Evolutionary conservation across 257 asterid genomes (phyloP).

Genomic region (Anisodus tanguticus): DNA sequence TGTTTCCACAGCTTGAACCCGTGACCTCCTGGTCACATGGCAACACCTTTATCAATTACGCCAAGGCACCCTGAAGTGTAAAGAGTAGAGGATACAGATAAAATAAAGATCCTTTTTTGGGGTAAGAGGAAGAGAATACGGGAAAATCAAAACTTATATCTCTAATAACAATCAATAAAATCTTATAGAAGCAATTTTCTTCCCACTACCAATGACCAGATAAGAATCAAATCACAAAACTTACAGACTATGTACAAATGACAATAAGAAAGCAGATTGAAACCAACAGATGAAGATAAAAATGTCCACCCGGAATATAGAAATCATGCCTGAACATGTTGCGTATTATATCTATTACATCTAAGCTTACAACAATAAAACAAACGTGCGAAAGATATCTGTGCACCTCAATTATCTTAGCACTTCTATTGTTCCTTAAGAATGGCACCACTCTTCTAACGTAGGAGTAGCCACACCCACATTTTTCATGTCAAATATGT

Average conservation of each 20-base stretch:
- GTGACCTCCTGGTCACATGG: no score
- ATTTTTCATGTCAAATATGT: slow-evolving; percentile 67
- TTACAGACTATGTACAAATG: neutral
- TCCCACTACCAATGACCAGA: neutral
- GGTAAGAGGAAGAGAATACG: neutral
- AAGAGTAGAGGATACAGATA: no score
- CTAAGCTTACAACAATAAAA: neutral
- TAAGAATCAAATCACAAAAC: neutral
- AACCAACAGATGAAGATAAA: neutral
- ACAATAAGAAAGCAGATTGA: neutral
- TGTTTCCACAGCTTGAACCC: no score
- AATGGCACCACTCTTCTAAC: slow-evolving; percentile 67
- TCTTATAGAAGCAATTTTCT: neutral
- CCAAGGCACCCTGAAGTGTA: no score
- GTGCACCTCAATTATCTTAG: neutral
- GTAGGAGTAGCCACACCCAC: slow-evolving; percentile 69
- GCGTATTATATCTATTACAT: neutral
- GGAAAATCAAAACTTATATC: neutral
- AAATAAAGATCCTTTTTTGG: no score
- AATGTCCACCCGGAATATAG: neutral
- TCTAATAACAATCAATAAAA: no score
- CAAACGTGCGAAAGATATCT: neutral
- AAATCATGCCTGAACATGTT: neutral
- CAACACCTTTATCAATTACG: no score
- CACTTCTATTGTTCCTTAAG: neutral